Evolutionary conservation across 805 yeast genomes (phyloP).

Genomic region (Cyberlindnera meyerae): DNA sequence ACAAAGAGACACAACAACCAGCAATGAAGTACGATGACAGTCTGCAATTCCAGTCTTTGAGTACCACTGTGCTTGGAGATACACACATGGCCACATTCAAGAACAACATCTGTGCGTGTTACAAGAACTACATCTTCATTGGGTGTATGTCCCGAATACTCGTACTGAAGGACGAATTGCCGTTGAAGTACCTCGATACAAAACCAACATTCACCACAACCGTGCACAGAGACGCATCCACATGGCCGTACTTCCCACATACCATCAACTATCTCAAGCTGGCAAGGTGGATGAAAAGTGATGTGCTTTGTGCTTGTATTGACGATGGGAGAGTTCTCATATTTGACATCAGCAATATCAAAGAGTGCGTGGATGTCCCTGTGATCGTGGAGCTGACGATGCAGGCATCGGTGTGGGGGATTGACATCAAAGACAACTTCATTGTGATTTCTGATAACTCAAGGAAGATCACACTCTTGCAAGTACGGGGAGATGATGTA

Average conservation of each 20-base stretch:
- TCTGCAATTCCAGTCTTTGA: conserved; percentile 3
- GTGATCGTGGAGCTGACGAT: conserved; percentile 27
- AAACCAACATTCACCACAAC: conserved; percentile 15
- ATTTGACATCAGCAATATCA: conserved; percentile 28
- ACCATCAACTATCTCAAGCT: conserved; percentile 47
- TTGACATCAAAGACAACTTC: conserved; percentile 40
- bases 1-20: not conserved
- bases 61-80: not conserved
- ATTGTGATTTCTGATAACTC: conserved; percentile 53
- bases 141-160: conserved; percentile 12
- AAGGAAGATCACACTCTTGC: conserved; percentile 39
- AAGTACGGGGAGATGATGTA: conserved; percentile 17
- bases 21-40: conserved; percentile 17
- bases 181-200: conserved; percentile 5
- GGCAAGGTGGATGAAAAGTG: conserved; percentile 32
- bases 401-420: conserved; percentile 57
- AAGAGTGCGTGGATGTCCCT: conserved; percentile 25
- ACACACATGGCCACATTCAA: conserved; percentile 10
- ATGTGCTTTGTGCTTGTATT: conserved; percentile 43
- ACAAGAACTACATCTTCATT: conserved; percentile 7
- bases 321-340: conserved; percentile 53
- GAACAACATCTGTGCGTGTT: conserved; percentile 20
- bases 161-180: conserved; percentile 8
- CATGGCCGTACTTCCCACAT: conserved; percentile 53
- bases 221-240: conserved; percentile 38